Base-by-base conservation (phyloP, 495 filamentous ascomycete species). In the Aspergillus biplanus region DNA sequence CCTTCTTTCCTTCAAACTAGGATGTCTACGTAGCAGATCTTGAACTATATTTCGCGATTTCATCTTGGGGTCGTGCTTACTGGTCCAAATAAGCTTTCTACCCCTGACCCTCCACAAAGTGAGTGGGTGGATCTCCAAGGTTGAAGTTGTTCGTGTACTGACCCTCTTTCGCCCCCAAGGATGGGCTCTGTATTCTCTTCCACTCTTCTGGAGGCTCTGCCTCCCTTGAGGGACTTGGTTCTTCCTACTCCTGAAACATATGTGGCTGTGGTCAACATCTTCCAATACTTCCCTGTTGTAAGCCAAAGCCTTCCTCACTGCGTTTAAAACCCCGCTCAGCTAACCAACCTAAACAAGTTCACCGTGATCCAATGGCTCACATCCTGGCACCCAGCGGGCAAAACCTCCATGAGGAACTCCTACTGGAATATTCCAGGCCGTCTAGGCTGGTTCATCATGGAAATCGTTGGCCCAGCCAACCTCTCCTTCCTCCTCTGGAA, bases 361-460 rank as follows among this genome's bases (percentile, higher is more conserved):
- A 83, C 81, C 6, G 75, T 82, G n/a, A 44, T 83, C 39, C 87
- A 89, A 86, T 91, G 87, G 88, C 15, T 85, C 21, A 63, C 78
- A 8, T 76, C 84, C 34, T 91, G 82, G 78, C 89, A 93, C 73
- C 83, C 82, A 34, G 84, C 86, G 37, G 95, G 95, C 65, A 98
- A 98, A 75, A 95, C 92, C n/a, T 96, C 92, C 9, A 69, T 78
- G 55, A 76, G 82, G 9, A 63, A 74, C 5, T 92, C 87, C 46
- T 78, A 76, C 15, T 80, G 96, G 75, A 98, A 99, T 74, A 71
- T 98, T 33, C 92, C 92, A n/a, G 95, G 95, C 64, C 90, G 90
- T 64, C 78, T 90, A 33, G 92, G 84, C 57, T 99, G 95, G 95
- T 83, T 86, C 7, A 80, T 84, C 5, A 97, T 97, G 93, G 95